Evolutionary conservation across 768 basidiomycete genomes (phyloP).

Genomic region (Collybia sordida): DNA sequence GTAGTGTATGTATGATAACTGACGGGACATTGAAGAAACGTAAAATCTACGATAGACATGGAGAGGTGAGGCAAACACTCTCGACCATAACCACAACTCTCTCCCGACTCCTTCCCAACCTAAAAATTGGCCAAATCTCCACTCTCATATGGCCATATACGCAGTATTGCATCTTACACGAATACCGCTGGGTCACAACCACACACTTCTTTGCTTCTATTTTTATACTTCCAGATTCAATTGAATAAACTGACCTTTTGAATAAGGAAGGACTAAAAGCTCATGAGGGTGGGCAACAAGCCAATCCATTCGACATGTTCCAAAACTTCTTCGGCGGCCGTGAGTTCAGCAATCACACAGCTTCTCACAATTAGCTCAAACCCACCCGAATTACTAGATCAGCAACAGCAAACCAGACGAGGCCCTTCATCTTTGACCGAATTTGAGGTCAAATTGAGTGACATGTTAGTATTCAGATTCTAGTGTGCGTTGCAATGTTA

Average conservation of each 20-base stretch:
- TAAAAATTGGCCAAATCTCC: no score
- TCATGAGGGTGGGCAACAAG: conserved; percentile 83
- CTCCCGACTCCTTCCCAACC: conserved; percentile 6
- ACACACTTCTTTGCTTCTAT: no score
- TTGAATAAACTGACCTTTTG: conserved; percentile 5
- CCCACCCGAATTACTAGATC: conserved; percentile 28
- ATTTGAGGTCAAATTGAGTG: conserved; percentile 83
- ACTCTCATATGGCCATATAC: no score
- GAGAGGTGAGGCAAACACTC: conserved; percentile 58
- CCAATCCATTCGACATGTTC: conserved; percentile 95
- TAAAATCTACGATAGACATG: conserved; percentile 90
- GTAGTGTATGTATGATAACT: background rate
- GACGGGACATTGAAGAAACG: conserved; percentile 62
- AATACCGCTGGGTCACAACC: no score
- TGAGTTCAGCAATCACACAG: conserved; percentile 32
- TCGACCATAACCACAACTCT: background rate
- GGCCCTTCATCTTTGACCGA: conserved; percentile 79
- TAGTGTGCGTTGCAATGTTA: background rate
- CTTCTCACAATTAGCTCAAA: background rate
- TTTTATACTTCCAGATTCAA: no score
- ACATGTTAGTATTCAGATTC: conserved; percentile 54
- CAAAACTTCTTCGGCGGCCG: conserved; percentile 88
- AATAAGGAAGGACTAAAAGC: conserved; percentile 85
- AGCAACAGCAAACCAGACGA: conserved; percentile 64
- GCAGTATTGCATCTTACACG: no score